Evolutionary conservation across 1,139 yeast species (phyloP), one percentile per base, ranked within the genome.

Genomic region (Ogataea hybrid): DNA sequence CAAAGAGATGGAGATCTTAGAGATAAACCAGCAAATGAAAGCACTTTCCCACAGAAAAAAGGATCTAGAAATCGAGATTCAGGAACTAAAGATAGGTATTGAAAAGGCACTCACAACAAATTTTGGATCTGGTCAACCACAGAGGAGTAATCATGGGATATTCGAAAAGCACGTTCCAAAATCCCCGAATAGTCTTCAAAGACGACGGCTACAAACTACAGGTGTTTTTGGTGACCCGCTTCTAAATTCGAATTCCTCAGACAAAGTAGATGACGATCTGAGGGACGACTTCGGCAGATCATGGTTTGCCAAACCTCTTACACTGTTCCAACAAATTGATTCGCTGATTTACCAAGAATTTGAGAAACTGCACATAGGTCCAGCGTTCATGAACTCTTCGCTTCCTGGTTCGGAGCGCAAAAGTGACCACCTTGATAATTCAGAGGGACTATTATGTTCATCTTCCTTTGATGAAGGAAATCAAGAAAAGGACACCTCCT

Each of bases 301-400:
- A 11, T 61, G 65, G 65, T 53, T 71, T 32, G 63, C 70, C 3
- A 81, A 77, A 51, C 87, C 90, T 1, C 67, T 83, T 35, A 75
- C 70, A 32, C 68, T 82, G 44, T 70, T 84, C 33, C 86, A 81
- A 52, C 88, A 81, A 48, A 74, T 84, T 54, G 92, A 84, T 59
- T 76, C 75, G 37, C 69, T 82, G 64, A 65, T 84, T 22, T 87
- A 79, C 56, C 74, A 70, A 44, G 90, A 83, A 57, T 70, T 84
- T 49, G 90, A 83, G 53, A 70, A 76, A 58, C 63, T 79, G 16
- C 58, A 59, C 25, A 33, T 56, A 16, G 11, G 27, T 6, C 35
- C 25, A 22, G 14, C 20, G 6, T 18, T 18, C 6, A 18, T 18
- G 20, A 18, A 6, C 8, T 18, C 20, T 6, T 18, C 20, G 6